Base-by-base conservation (phyloP, 306 rosid genomes). In the Begonia masoniana region DNA sequence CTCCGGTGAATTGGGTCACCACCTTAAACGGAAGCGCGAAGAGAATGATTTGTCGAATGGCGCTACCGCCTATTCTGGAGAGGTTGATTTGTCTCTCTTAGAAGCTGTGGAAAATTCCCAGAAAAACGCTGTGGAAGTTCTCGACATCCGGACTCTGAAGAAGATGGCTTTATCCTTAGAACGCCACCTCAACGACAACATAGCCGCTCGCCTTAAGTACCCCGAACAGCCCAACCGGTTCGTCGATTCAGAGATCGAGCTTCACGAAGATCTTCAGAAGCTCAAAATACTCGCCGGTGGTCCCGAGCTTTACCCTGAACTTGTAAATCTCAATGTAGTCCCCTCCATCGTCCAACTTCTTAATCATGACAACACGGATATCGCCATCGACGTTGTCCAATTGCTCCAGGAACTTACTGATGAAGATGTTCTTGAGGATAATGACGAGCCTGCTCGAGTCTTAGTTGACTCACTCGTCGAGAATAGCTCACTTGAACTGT, bases 161-260 rank as follows among this genome's bases (percentile, higher is more conserved):
- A 85, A 80, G 55, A 77, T 78, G 12, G 91, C 85, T 21, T 95
- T 89, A 41, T 41, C 95, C 51, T 89, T 89, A 67, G 97, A 89
- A 62, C 95, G 97, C 26, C 89, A 88, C 21, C 81, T 85, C 58
- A 82, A 74, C 50, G 97, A 89, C 47, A 89, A 89, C 78, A 82
- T 86, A 49, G 94, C 78, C 47, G 94, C 95, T 23, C 83, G 97
- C 13, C 94, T 89, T 68, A 89, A 89, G 61, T 81, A 80, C 67
- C 85, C 94, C 2, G 76, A 80, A 62, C 89, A 89, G 15, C 97
- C 97, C 26, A 93, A 84, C 3, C 88, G 88, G 1, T 89, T 89
- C 35, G 87, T 95, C 56, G 97, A 89, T 61, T 89, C 97, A 11
- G 97, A 89, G 60, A 21, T 89, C 36, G 95, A 85, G 19, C 97